Conservation (phyloP, 1,139 yeast species). For the Taphrina populina region DNA sequence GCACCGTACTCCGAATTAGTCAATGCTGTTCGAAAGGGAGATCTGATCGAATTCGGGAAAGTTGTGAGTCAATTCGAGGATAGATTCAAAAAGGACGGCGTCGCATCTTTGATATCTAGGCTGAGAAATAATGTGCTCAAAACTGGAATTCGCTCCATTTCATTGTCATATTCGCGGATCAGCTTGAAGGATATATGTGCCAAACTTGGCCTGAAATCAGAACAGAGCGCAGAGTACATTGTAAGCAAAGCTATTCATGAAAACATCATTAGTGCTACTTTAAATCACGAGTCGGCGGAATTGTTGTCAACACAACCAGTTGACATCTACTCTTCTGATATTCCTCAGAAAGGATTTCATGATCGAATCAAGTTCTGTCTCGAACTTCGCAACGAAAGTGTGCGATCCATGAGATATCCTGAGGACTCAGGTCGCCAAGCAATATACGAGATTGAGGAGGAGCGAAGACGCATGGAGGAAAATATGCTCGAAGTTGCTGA, state of each 20-base stretch:
- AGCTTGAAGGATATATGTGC: conserved; percentile 88
- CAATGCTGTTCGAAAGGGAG: conserved; percentile 90
- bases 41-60: conserved; percentile 73
- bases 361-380: conserved; percentile 92
- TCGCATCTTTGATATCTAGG: conserved; percentile 79
- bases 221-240: conserved; percentile 93
- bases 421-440: conserved; percentile 52
- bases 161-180: conserved; percentile 85
- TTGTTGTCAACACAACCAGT: conserved; percentile 86
- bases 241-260: conserved; percentile 96
- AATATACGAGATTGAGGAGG: conserved; percentile 58
- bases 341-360: conserved; percentile 85
- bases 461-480: conserved; percentile 54
- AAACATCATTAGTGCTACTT: conserved; percentile 93
- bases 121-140: conserved; percentile 95
- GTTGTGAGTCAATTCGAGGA: conserved; percentile 67
- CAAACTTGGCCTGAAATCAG: conserved; percentile 86
- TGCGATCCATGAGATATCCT: conserved; percentile 94
- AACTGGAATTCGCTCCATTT: conserved; percentile 93
- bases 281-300: conserved; percentile 85
- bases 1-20: conserved; percentile 84
- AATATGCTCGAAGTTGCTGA: conserved; percentile 44
- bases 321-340: conserved; percentile 82
- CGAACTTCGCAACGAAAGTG: conserved; percentile 85
- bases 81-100: conserved; percentile 70